phyloP scores from a whole-genome alignment of 768 basidiomycete species.

The Pulveroboletus sp. region DNA sequence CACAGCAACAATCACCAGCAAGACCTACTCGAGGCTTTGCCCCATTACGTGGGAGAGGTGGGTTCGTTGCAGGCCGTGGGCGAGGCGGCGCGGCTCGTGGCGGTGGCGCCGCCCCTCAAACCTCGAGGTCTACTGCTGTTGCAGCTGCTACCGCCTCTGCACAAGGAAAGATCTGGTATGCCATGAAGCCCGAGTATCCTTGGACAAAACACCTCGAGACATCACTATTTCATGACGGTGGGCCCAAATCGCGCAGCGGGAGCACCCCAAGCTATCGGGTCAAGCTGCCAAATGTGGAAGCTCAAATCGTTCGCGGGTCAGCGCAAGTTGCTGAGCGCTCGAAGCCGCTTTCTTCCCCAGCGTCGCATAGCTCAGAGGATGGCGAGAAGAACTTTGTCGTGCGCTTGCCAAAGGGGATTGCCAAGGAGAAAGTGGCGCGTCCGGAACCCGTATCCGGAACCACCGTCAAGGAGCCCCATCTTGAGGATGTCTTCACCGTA shows the following conservation, averaged over 20 bases:
- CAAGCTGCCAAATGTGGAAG: slow-evolving; percentile 53
- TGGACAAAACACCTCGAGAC: slow-evolving; percentile 85
- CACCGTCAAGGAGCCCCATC: slow-evolving; percentile 35
- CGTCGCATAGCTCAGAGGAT: slow-evolving; percentile 34
- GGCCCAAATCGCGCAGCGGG: slow-evolving; percentile 56
- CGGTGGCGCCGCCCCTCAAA: slow-evolving; percentile 36
- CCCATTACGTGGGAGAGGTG: slow-evolving; percentile 47
- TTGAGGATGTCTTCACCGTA: slow-evolving; percentile 61
- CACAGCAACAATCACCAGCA: slow-evolving; percentile 32
- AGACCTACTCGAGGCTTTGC: slow-evolving; percentile 34
- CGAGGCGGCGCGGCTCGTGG: slow-evolving; percentile 49
- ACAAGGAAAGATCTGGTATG: slow-evolving; percentile 60
- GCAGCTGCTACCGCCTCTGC: slow-evolving; percentile 28
- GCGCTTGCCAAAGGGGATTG: slow-evolving; percentile 46
- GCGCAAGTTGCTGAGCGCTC: slow-evolving; percentile 2
- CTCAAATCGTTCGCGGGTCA: slow-evolving; percentile 43
- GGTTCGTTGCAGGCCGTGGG: slow-evolving; percentile 38
- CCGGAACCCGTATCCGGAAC: slow-evolving; percentile 14
- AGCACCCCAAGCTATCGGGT: slow-evolving; percentile 56
- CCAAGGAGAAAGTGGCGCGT: slow-evolving; percentile 33
- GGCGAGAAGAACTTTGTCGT: slow-evolving; percentile 51
- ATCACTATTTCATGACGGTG: slow-evolving; percentile 64
- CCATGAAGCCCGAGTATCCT: slow-evolving; percentile 73
- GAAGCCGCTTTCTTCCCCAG: slow-evolving; percentile 19
- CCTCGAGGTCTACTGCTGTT: slow-evolving; percentile 29